Evolutionary conservation across 768 basidiomycete species (phyloP).

Genomic region (Calocera cornea): DNA sequence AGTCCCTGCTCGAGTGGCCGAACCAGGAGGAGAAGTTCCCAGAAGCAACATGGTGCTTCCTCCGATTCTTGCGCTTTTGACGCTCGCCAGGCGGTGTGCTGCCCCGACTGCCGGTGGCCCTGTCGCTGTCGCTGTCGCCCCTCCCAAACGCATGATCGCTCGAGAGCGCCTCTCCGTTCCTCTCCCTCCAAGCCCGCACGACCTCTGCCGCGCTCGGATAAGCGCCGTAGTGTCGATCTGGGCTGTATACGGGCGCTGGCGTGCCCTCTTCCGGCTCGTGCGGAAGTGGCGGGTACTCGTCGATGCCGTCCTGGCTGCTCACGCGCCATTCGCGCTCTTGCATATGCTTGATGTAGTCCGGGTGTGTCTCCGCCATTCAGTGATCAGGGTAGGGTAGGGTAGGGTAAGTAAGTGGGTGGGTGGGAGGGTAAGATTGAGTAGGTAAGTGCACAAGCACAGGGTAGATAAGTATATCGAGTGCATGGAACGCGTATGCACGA

Average conservation of each 20-base stretch:
- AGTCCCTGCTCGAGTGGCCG: neutral
- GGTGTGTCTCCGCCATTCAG: neutral
- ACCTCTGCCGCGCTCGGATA: neutral
- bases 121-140: neutral
- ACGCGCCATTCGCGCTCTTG: neutral
- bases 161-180: neutral
- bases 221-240: neutral
- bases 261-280: neutral
- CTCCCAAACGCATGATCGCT: neutral
- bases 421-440: neutral
- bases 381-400: neutral
- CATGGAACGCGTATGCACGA: neutral
- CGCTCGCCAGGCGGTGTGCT: neutral
- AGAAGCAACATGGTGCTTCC: neutral
- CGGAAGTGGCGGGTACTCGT: neutral
- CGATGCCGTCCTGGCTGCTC: neutral
- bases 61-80: neutral
- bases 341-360: neutral
- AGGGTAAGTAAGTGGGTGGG: neutral
- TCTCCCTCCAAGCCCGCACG: neutral
- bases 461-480: neutral
- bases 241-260: neutral
- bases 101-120: neutral
- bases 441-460: neutral
- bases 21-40: neutral